phyloP scores from a whole-genome alignment of 345 rosid species.

The Eucalyptus tenuipes region DNA sequence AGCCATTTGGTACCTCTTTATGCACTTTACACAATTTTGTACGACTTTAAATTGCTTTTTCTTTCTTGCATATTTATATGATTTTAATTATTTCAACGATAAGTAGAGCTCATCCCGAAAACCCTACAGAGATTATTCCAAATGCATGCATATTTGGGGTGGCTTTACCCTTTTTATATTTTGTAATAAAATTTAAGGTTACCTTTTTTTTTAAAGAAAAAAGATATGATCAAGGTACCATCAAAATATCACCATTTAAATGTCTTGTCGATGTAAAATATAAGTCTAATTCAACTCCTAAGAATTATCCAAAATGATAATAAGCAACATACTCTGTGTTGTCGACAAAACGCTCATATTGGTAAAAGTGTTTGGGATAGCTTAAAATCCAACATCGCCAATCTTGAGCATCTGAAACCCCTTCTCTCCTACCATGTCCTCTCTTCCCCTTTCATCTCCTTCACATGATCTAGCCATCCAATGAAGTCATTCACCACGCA shows the following conservation, averaged over 20 bases:
- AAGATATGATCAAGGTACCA: not conserved
- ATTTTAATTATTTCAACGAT: not conserved
- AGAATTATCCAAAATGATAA: not conserved
- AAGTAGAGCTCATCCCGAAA: not conserved
- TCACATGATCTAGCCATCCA: not conserved
- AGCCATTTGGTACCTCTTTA: not conserved
- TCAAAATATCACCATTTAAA: not conserved
- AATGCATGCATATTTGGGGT: not conserved
- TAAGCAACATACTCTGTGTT: not conserved
- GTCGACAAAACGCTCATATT: not conserved
- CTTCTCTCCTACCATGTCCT: not conserved
- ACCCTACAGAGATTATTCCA: not conserved
- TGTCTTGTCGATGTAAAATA: not conserved
- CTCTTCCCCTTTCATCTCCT: not conserved
- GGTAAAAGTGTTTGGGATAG: not conserved
- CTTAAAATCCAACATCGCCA: not conserved
- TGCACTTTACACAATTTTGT: not conserved
- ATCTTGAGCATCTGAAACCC: not conserved
- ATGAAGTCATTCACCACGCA: accelerated
- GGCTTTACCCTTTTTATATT: not conserved
- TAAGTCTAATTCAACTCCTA: not conserved
- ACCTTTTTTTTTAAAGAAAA: not conserved
- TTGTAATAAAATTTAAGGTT: not conserved
- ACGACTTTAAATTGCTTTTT: not conserved
- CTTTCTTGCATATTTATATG: not conserved